A percentile compares a stretch with the other conserved stretches of the same genome.
phyloP scores from a whole-genome alignment of 768 basidiomycete species.

The Rubroboletus satanas region DNA sequence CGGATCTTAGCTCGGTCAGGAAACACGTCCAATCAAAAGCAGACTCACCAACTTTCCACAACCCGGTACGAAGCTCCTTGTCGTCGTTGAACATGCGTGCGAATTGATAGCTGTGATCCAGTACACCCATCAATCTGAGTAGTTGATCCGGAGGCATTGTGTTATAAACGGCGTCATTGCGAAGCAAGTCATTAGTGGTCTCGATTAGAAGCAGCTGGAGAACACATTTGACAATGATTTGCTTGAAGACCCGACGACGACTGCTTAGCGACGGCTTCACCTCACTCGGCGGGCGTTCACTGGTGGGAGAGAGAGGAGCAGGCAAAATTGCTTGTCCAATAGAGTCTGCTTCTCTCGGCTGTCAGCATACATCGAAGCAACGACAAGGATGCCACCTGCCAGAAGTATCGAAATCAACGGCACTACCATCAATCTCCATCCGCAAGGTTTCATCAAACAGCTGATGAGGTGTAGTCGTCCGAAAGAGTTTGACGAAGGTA shows the following conservation, averaged over 20 bases:
- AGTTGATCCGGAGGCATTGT: constrained; percentile 94
- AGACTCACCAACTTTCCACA: constrained; percentile 98
- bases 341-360: constrained; percentile 38
- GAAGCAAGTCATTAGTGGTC: constrained; percentile 91
- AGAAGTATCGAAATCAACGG: constrained; percentile 52
- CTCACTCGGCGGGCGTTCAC: constrained; percentile 47
- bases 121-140: constrained; percentile 87
- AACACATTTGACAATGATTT: constrained; percentile 99
- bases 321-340: constrained; percentile 71
- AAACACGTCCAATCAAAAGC: neutral
- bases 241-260: constrained; percentile 87
- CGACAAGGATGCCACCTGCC: constrained; percentile 13
- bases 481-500: constrained; percentile 94
- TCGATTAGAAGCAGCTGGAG: constrained; percentile 94
- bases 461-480: constrained; percentile 95
- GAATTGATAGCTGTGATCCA: constrained; percentile 97
- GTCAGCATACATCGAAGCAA: constrained; percentile 8
- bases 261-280: constrained; percentile 57
- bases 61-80: constrained; percentile 90
- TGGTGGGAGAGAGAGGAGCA: constrained; percentile 81
- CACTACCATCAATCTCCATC: constrained; percentile 68
- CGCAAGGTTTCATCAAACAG: constrained; percentile 90
- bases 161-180: constrained; percentile 86
- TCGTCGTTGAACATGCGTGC: constrained; percentile 97
- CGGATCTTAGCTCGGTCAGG: constrained; percentile 1